Conservation (phyloP, 306 rosid species). For the Pyrus pyrifolia region DNA sequence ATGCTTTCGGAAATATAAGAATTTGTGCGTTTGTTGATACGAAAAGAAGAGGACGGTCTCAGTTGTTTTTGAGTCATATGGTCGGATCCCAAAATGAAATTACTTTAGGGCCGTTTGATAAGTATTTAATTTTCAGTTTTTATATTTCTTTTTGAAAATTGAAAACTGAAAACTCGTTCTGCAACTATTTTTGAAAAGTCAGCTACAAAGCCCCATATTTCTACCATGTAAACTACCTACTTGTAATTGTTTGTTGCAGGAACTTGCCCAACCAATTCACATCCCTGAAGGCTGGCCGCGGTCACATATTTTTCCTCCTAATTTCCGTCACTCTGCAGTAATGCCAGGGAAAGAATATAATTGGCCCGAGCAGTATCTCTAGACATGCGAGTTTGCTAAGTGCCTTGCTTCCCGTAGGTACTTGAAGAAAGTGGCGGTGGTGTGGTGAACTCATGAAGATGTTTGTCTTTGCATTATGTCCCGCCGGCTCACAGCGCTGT, state of each 20-base stretch:
- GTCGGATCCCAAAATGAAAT: too few species aligned
- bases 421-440: not conserved
- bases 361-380: not conserved
- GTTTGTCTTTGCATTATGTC: conserved; percentile 5
- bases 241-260: not conserved
- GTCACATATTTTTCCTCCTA: not conserved
- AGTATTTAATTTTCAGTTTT: too few species aligned
- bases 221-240: not conserved
- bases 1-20: not conserved
- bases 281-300: not conserved
- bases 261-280: not conserved
- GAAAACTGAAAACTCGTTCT: too few species aligned
- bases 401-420: not conserved
- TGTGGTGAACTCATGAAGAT: not conserved
- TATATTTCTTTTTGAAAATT: too few species aligned
- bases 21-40: not conserved
- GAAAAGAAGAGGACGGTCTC: not conserved
- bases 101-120: too few species aligned
- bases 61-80: not conserved
- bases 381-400: not conserved
- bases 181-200: not conserved
- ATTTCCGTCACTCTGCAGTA: not conserved
- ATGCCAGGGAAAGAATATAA: not conserved
- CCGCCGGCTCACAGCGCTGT: conserved; percentile 23
- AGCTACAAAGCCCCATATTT: not conserved